Base-by-base conservation (phyloP, 2,329 filamentous ascomycete species). In the Epichloe festucae region DNA sequence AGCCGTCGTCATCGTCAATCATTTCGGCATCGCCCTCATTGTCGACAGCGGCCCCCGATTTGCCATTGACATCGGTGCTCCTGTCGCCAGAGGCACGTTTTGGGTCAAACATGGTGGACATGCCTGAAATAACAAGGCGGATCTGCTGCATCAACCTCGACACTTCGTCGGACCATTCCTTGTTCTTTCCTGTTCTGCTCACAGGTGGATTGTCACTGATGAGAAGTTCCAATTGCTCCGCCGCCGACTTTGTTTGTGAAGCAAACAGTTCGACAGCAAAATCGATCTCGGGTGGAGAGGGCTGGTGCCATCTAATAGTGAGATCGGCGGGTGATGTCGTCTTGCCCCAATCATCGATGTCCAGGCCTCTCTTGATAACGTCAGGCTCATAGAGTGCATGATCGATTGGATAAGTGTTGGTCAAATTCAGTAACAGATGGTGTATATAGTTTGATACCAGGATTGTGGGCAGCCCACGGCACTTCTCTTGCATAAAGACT, bases 381-480 rank as follows among this genome's bases (percentile, higher is more conserved):
- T 81, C 76, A n/a, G 85, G 81, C 66, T 97, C 90, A 65, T 91
- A 96, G 49, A 96, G 75, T 10, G 84, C 81, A 63, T 89, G 89
- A 64, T 98, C 93, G 53, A 89, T 82, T 3, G 91, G 89, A 64
- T 97, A 98, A 0, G 89, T 96, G 56, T 91, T 86, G 0, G 93
- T 97, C 50, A 97, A 73, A 65, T 97, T 97, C 56, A 98, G 82
- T 14, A 98, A 76, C 39, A 98, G 77, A 66, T 98, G 94, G 67
- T 98, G 93, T 52, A 97, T 90, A 66, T 90, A 96, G 69, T 98
- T 98, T 53, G 91, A 97, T 41, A 97, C 85, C 67, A 98, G 89
- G 45, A 97, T 89, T 1, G 93, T 95, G 0, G 93, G 89, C 54
- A 96, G 84, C 21, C 93, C 93, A 59, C 87, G 85, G 68, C 93